Conservation (phyloP, 768 basidiomycete genomes). For the Hypholoma fasciculare region DNA sequence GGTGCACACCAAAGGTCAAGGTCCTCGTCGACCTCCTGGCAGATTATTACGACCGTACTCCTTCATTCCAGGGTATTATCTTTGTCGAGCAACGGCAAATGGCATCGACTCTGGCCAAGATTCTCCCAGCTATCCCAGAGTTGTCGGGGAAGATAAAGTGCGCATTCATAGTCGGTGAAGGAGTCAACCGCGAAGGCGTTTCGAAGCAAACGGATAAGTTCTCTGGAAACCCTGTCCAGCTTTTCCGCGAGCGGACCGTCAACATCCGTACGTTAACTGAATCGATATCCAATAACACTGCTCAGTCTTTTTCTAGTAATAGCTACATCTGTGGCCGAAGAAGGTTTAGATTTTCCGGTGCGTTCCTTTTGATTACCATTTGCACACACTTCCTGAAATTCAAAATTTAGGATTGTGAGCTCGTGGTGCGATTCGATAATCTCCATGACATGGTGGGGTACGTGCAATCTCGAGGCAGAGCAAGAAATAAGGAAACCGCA, state of each 20-base stretch:
- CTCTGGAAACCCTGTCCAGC: conserved; percentile 59
- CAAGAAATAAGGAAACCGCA: conserved; percentile 65
- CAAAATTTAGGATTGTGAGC: conserved; percentile 68
- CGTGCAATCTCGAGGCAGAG: conserved; percentile 87
- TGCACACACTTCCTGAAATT: background rate
- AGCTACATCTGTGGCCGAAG: conserved; percentile 88
- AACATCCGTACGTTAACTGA: conserved; percentile 59
- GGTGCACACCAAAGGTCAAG: conserved; percentile 75
- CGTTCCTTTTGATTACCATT: conserved; percentile 13
- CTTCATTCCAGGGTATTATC: conserved; percentile 75
- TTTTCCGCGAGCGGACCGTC: conserved; percentile 63
- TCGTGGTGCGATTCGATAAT: conserved; percentile 84
- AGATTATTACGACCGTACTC: conserved; percentile 40
- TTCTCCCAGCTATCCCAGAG: conserved; percentile 61
- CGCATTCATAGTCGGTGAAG: conserved; percentile 73
- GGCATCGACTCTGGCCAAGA: conserved; percentile 64
- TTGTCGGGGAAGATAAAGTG: conserved; percentile 58
- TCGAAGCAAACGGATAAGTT: conserved; percentile 39
- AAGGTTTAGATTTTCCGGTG: conserved; percentile 89
- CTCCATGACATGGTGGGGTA: conserved; percentile 85
- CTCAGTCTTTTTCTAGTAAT: conserved; percentile 46
- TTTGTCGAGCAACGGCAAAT: conserved; percentile 88
- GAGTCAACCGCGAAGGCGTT: conserved; percentile 43
- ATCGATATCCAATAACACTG: background rate
- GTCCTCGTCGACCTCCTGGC: conserved; percentile 62